phyloP scores from a whole-genome alignment of 176 grass and related monocot species.

The Rhynchospora tenuis region DNA sequence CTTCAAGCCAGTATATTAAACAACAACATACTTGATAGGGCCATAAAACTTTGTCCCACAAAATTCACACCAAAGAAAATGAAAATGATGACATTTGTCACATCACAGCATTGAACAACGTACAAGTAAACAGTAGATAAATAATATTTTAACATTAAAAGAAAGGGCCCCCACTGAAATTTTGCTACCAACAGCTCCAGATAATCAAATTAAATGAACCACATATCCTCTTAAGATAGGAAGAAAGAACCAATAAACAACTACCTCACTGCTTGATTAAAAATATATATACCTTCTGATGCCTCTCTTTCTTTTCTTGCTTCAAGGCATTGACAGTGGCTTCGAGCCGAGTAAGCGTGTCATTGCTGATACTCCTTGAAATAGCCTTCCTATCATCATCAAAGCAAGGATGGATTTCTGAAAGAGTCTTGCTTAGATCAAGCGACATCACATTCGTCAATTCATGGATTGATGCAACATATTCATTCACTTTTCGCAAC shows the following conservation, averaged over 20 bases:
- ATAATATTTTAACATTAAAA: not conserved
- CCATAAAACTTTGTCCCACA: too few relatives aligned
- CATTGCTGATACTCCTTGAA: constrained; percentile 56
- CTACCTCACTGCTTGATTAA: not conserved
- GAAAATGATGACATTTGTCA: not conserved
- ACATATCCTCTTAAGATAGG: not conserved
- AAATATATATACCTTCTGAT: constrained; percentile 47
- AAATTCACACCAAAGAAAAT: not conserved
- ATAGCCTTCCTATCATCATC: constrained; percentile 32
- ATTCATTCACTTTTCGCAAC: constrained; percentile 54
- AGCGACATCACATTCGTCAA: constrained; percentile 63
- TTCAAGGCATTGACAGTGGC: constrained; percentile 50
- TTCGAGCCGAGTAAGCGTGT: constrained; percentile 46
- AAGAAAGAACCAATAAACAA: not conserved
- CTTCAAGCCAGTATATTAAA: not conserved
- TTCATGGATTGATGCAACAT: constrained; percentile 52
- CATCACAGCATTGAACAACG: not conserved
- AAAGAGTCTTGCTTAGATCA: constrained; percentile 53
- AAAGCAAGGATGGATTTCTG: constrained; percentile 72
- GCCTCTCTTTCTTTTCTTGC: constrained; percentile 66
- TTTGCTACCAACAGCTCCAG: constrained; percentile 7
- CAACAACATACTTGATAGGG: not conserved
- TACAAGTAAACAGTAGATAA: not conserved
- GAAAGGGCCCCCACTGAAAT: not conserved
- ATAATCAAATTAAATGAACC: not conserved